Evolutionary conservation across 2,329 filamentous ascomycete genomes (phyloP).

Genomic region (Penicillium digitatum): DNA sequence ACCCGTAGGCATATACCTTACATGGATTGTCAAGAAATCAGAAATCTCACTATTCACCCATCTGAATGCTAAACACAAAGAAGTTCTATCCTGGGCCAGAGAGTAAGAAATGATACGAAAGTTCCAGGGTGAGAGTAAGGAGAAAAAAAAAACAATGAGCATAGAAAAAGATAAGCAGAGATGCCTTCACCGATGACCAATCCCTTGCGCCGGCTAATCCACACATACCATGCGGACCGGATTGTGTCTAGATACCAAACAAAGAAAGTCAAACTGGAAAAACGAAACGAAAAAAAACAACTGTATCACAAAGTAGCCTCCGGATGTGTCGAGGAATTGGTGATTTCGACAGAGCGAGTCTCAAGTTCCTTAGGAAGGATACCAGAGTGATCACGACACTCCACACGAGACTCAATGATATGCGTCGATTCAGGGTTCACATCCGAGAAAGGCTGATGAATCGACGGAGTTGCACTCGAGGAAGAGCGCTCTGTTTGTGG

Average conservation of each 20-base stretch:
- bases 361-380: slow-evolving; percentile 36
- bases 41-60: not conserved
- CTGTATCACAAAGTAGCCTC: slow-evolving; percentile 28
- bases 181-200: slow-evolving; percentile 12
- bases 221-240: slow-evolving; percentile 15
- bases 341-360: slow-evolving; percentile 36
- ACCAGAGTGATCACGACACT: slow-evolving; percentile 16
- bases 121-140: not conserved
- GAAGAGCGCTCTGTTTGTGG: slow-evolving; percentile 23
- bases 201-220: slow-evolving; percentile 24
- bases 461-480: slow-evolving; percentile 19
- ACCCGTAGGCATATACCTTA: not conserved
- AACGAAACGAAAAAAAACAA: slow-evolving; percentile 5
- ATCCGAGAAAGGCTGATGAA: slow-evolving; percentile 14
- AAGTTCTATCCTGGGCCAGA: not conserved
- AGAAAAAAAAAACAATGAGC: not conserved
- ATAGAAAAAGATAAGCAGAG: slow-evolving; percentile 6
- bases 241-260: slow-evolving; percentile 8
- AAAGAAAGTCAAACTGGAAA: slow-evolving; percentile 1
- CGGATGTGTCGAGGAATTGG: slow-evolving; percentile 20
- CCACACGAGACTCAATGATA: slow-evolving; percentile 9
- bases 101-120: not conserved
- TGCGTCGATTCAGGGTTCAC: slow-evolving; percentile 7
- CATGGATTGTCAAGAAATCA: not conserved
- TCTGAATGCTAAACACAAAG: not conserved